Base-by-base conservation (phyloP, 2,329 filamentous ascomycete genomes). In the Parasarocladium wereldwijsianum region DNA sequence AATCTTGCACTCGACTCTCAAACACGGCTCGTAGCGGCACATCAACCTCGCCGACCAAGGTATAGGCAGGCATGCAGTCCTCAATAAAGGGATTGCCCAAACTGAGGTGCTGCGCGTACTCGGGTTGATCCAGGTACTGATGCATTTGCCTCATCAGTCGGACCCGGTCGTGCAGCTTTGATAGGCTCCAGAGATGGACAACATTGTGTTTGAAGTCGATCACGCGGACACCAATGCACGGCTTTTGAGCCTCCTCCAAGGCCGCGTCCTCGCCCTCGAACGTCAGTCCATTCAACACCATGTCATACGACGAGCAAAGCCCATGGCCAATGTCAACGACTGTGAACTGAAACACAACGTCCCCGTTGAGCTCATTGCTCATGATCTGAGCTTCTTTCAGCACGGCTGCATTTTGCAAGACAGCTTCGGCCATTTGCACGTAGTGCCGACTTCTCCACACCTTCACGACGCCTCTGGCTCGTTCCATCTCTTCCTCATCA, bases 351-450 rank as follows among this genome's bases (percentile, higher is more conserved):
- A 98, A 96, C 13, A 87, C 77, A 7, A 94, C 81, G 39, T 75
- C 75, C 50, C 94, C 90, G 41, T 90, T 82, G 59, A 98, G 80
- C 44, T 93, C 83, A 43, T 93, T 87, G 57, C 86, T 93, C 83
- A 98, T 90, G 36, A 98, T 77, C 47, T 98, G 90, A 2, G 90
- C 90, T 54, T 98, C 90, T 50, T 98, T 98, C 34, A 98, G 55
- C 17, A 76, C 71, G 6, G 82, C 75, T 3, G 87, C 87, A 49
- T 93, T 78, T 46, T 93, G 85, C 26, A 98, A 61, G 17, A 96
- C 76, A 2, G 77, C 73, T 51, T 96, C 90, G 3, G 87, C 86
- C 82, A 98, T 93, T 32, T 78, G 76, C 34, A 98, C 84, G 43
- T 87, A 94, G 44, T 83, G 81, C 17, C 83, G 75, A 40, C 78